Evolutionary conservation across 2,329 filamentous ascomycete species (phyloP), one percentile per base, ranked within the genome.

Genomic region (Diaporthe sp.): DNA sequence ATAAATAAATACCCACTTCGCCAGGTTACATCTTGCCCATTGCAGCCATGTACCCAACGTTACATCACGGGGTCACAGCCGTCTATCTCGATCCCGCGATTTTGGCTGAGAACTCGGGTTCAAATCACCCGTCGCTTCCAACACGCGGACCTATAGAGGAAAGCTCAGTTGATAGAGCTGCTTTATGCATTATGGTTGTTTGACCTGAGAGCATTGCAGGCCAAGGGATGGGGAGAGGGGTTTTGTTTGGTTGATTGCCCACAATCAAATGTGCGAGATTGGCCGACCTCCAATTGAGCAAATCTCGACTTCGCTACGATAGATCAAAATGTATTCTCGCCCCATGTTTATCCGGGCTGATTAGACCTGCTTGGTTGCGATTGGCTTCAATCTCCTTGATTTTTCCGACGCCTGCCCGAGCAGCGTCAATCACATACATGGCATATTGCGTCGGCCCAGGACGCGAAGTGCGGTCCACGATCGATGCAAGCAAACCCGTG

Each of bases 1-100:
- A 39, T 68, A 68, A 39, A 28, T 68, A 68, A 39, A 28, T 68
- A 68, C 34, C 31, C 65, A 39, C 31, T 53, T 28, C 8, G 34
- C 34, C 65, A 68, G 60, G 60, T 65, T 65, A 65, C 60, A 65
- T 65, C 39, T 65, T 31, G 25, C 25, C 25, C 39, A 47, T 44
- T 15, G 39, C 39, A 31, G 60, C 60, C 42, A 65, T 28, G 37
- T 65, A 65, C 39, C 22, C 60, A 65, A 68, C 65, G 65, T 68
- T 68, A 68, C 65, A 68, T 68, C 47, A 68, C 22, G 28, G 28
- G 47, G 47, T 39, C 13, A 51, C 47, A 53, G 9, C 42, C 42
- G 28, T 28, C 8, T 53, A 25, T 37, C 53, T 28, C 8, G 28
- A 25, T 37, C 53, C 22, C 31, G 31, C 31, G 15, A 28, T 39